phyloP scores from a whole-genome alignment of 176 grass and related monocot species.

The Ananas comosus region DNA sequence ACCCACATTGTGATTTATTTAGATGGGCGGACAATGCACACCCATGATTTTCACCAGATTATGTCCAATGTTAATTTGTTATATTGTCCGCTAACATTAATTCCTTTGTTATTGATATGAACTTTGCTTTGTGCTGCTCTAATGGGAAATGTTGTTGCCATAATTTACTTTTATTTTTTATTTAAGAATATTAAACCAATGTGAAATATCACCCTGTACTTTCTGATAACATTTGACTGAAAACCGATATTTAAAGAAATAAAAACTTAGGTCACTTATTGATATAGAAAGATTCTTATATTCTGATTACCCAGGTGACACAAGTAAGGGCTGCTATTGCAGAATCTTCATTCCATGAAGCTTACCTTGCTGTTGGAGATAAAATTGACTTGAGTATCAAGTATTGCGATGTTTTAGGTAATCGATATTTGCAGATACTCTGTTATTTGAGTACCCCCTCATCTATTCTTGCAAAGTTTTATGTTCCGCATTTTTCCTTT shows the following conservation, averaged over 20 bases:
- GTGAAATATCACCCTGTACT: no score
- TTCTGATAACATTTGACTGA: no score
- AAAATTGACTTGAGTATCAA: conserved; percentile 63
- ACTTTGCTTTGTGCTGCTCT: no score
- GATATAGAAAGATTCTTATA: conserved; percentile 14
- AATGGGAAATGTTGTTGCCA: no score
- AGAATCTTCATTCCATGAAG: conserved; percentile 63
- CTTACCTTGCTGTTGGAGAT: conserved; percentile 47
- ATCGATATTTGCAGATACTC: neutral
- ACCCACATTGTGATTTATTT: neutral
- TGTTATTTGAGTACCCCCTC: conserved; percentile 4
- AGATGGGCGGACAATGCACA: neutral
- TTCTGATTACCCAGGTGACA: conserved; percentile 55
- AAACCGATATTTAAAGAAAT: no score
- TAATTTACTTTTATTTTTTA: no score
- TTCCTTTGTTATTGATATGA: no score
- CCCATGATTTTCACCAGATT: neutral
- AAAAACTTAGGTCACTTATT: no score
- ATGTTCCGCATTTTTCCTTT: conserved; percentile 13
- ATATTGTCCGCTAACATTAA: no score
- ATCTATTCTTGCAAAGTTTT: conserved; percentile 12
- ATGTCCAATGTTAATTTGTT: no score
- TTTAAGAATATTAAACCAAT: no score
- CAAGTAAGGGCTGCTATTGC: conserved; percentile 62
- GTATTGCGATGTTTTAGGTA: conserved; percentile 95